Evolutionary conservation across 805 yeast genomes (phyloP), one percentile per base, ranked within the genome.

Genomic region (Candida dendrica): DNA sequence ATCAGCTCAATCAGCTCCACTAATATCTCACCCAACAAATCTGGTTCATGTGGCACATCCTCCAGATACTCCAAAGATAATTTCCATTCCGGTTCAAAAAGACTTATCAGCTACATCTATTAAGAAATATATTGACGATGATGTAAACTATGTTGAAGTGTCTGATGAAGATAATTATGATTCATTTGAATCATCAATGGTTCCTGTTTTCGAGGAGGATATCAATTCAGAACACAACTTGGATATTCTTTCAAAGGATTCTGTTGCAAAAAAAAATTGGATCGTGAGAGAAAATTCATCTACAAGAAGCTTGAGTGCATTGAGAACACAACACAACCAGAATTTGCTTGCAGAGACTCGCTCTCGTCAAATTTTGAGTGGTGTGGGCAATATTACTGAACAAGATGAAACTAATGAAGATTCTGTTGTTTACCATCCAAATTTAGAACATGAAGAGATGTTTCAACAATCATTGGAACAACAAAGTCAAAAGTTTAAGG

Each of bases 141-240:
- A 32, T 17, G 4, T 11, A 5, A 13, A 27, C 4, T 18, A 27
- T 6, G 16, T 19, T 11, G 41, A 26, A 24, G 27, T 16, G 11
- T 40, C 50, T 1, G 42, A 35, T 16, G 30, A 15, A 18, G 49
- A 44, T 4, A 56, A 52, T 37, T 49, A 41, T 17, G 38, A 37
- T 17, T 47, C 53, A 3, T 55, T 53, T 33, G 60, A 53, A 24
- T 49, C 52, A 3, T 43, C 51, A 10, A 53, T 55, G 60, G 33
- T 49, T 3, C 47, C 57, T 4, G 39, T 55, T 3, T 52, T 51
- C 33, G 48, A 45, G 17, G 60, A 54, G 26, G 54, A 51, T 2
- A 34, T 20, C 22, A 16, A 3, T 41, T 42, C 34, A 9, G 38
- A n/a, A 40, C 43, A 29, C 2, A 33, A 45, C 18, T 27, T 49